Evolutionary conservation across 495 filamentous ascomycete species (phyloP), one percentile per base, ranked within the genome.

Genomic region (Opeltia flavorubescens): DNA sequence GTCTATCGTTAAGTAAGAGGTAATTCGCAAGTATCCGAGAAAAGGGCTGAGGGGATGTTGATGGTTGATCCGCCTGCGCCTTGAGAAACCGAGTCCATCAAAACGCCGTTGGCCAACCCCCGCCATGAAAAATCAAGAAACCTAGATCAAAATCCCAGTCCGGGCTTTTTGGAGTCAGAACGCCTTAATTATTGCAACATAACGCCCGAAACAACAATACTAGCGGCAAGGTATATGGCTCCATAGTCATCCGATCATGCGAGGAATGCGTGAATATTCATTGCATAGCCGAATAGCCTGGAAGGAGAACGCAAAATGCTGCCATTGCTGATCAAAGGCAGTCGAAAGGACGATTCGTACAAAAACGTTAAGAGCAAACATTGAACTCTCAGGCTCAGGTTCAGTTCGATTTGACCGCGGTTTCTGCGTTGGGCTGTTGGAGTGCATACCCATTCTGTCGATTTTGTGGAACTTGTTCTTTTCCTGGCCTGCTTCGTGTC

Each of bases 391-490:
- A 20, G 7, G 38, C 4, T 12, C 6, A 0, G 7, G 18, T 23
- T 41, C 25, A 41, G 42, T 15, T 44, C 20, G 42, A 30, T 44
- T 44, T 41, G 38, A 41, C 26, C 20, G 42, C 27, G 24, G 47
- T 28, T 4, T 44, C 26, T n/a, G 13, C 11, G 28, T 25, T 33
- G 43, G 29, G 28, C 43, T 54, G 27, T 31, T 54, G 55, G 9
- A 49, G 12, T 7, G 52, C 30, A 34, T 43, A 46, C 12, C 46
- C 46, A 45, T 52, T 57, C 29, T 42, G 46, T 13, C 48, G 51
- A 43, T 25, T 45, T 33, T 47, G 54, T 29, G 33, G 49, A 28
- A 43, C 31, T 27, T 49, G 47, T 15, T 52, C 52, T 33, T 36
- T 51, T 11, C 41, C 30, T 18, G 48, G 18, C 27, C 52, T 49